Conservation (phyloP, 2,329 filamentous ascomycete genomes). For the Monosporascus sp. region DNA sequence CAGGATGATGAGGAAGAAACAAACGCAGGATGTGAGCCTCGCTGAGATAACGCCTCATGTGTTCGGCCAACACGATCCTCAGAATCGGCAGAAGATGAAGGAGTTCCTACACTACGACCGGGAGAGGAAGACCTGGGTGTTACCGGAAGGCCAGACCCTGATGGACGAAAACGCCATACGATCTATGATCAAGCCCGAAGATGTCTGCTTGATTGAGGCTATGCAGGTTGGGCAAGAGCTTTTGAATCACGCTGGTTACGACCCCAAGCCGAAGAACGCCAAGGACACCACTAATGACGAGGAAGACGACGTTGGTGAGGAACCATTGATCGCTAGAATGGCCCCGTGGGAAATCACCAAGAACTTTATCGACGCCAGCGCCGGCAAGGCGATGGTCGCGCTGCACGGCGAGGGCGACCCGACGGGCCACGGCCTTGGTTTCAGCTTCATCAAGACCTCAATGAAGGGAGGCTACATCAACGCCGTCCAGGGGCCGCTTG, state of each 20-base stretch:
- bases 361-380: constrained; percentile 89
- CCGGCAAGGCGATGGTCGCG: constrained; percentile 94
- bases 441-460: constrained; percentile 94
- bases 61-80: constrained; percentile 86
- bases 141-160: constrained; percentile 65
- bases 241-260: constrained; percentile 85
- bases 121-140: constrained; percentile 79
- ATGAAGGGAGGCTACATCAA: constrained; percentile 97
- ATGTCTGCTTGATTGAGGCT: constrained; percentile 87
- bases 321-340: constrained; percentile 80
- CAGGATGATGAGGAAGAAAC: constrained; percentile 75
- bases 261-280: constrained; percentile 54
- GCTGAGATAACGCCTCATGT: constrained; percentile 89
- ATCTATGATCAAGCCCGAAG: constrained; percentile 88
- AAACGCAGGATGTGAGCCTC: constrained; percentile 63
- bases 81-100: constrained; percentile 94
- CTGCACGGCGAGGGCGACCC: constrained; percentile 93
- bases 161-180: constrained; percentile 79
- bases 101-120: constrained; percentile 93
- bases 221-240: constrained; percentile 96
- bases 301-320: constrained; percentile 58
- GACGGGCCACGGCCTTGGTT: constrained; percentile 85
- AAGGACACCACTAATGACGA: constrained; percentile 50
- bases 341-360: constrained; percentile 96
- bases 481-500: constrained; percentile 62